Evolutionary conservation across 225 moss, liverwort and hornwort genomes (phyloP), one percentile per base, ranked within the genome.

Genomic region (Physcomitrellopsis africana): DNA sequence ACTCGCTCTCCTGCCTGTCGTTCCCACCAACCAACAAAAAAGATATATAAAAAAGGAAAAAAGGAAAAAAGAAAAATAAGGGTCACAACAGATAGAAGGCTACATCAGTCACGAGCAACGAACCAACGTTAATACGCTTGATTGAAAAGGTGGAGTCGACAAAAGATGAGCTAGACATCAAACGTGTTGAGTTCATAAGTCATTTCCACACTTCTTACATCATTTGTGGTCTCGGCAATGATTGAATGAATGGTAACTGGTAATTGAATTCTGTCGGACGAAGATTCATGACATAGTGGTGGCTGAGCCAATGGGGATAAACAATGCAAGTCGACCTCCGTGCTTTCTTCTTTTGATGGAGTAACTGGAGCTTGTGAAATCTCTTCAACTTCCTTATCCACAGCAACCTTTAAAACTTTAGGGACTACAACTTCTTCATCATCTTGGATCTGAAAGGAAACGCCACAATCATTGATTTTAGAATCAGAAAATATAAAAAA

Each of bases 1-100:
- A 72, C 60, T 37, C 79, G 74, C n/a, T 85, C 89, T 58, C 70
- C 80, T 51, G 73, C 71, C 82, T 79, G 48, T 72, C 18, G 32
- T 60, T 49, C 41, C 37, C 54, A 46, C 62, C 63, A 80, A 58
- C 54, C 52, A 46, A 22, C 51, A 67, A 16, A 67, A 52, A 32
- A 11, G 17, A 52, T 51, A 3, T 37, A 56, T 8, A 71, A 41
- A 7, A 43, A 13, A 48, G 11, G 5, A 48, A 5, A 48, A 48
- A 1, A 10, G 5, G 9, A 49, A 37, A 37, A 37, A 37, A 0
- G 32, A 37, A 37, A 37, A 37, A 2, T 4, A 37, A 37, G 4
- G 4, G 32, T 37, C 32, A 7, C 32, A 58, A 26, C 58, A 60
- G 44, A 42, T 52, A 17, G 17, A 67, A 44, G 44, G 23, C 58